Evolutionary conservation across 257 asterid genomes (phyloP), one percentile per base, ranked within the genome.

Genomic region (Primulina eburnea): DNA sequence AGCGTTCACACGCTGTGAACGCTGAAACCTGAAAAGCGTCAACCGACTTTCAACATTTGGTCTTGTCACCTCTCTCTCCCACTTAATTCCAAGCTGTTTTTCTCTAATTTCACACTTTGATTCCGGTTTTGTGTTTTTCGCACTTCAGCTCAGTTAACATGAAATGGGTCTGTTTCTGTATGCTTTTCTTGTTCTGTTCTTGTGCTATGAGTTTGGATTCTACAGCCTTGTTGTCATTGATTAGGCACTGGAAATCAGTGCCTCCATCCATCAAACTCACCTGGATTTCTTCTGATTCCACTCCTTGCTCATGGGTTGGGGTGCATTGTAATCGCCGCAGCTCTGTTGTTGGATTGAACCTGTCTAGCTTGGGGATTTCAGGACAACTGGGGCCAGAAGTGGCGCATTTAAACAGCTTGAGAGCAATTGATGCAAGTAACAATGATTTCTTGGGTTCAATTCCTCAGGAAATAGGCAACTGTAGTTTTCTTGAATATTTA

Each of bases 211-310:
- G 55, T 71, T 76, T 73, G 14, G 93, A 92, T 57, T 97, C 93
- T 57, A 75, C 74, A 62, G 26, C 87, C 68, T 89, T 92, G 40
- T 71, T 92, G 65, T 85, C 96, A 26, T 79, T 92, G 7, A 37
- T 68, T 43, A 85, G 79, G 70, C 90, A 80, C 62, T 92, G 96
- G 93, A 64, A 78, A 7, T 58, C 67, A 28, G 85, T 80, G 66
- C 95, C 96, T 77, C 80, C 89, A 47, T 76, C 88, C 83, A 82
- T 92, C 73, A 76, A 72, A 59, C 56, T 18, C 65, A 86, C 79
- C 83, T 92, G 98, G 97, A 90, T 88, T 82, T 87, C 86, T 74
- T 92, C 97, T 61, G 78, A 80, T 80, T 35, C 92, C 77, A 82
- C 86, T 16, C 96, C 96, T 43, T 30, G 33, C 33, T 30, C 33